These are phyloP conservation scores for Fraxinus platypoda DNA, from an alignment of 305 asterid species.

Conservation along the genomic window DNA sequence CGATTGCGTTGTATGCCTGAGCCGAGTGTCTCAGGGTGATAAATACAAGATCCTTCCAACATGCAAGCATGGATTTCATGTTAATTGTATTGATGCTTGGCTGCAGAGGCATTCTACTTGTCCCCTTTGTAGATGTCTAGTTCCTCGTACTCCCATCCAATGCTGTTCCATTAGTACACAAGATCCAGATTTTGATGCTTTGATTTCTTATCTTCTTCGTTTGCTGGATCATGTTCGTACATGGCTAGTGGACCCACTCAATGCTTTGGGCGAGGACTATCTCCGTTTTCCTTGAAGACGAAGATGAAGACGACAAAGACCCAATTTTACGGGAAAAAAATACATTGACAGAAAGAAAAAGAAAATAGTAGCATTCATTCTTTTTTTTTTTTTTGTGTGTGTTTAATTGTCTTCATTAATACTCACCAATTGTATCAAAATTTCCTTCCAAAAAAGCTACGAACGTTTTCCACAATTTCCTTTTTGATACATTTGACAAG, in stretches of 20 bases:
- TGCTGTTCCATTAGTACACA: neutral
- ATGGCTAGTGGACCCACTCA: constrained; percentile 17
- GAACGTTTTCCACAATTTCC: neutral
- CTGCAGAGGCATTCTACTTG: constrained; percentile 14
- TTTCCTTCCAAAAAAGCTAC: neutral
- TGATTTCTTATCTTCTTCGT: constrained; percentile 5
- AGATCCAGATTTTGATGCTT: neutral
- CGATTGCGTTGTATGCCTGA: constrained; percentile 21
- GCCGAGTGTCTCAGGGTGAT: constrained; percentile 1
- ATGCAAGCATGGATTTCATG: constrained; percentile 26
- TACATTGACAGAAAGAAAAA: neutral
- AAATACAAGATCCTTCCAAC: constrained; percentile 11
- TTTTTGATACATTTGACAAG: neutral
- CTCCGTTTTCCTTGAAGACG: neutral
- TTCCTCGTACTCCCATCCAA: neutral
- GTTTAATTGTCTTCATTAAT: neutral
- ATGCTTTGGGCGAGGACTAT: neutral
- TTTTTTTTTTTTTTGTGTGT: neutral
- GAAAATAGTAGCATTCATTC: neutral
- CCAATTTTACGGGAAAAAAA: neutral
- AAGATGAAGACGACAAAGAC: neutral
- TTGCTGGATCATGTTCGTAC: neutral
- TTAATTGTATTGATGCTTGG: constrained; percentile 25
- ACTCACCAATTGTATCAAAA: neutral
- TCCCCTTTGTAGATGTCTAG: constrained; percentile 18